A percentile compares a stretch with the other conserved stretches of the same genome.
phyloP scores from a whole-genome alignment of 176 grass and related monocot species.

The Musa itinerans region DNA sequence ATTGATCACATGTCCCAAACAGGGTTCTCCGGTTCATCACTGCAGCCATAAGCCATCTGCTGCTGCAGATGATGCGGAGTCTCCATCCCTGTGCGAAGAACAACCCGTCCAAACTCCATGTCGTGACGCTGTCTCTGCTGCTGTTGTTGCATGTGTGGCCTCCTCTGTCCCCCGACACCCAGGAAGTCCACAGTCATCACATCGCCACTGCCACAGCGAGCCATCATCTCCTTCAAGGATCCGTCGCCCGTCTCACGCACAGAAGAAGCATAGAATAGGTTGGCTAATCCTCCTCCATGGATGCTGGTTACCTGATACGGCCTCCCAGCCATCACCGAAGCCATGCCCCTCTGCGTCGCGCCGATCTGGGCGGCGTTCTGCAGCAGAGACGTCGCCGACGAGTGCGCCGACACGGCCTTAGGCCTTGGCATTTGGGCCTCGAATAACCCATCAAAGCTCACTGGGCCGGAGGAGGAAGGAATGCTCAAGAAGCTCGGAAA shows the following conservation, averaged over 20 bases:
- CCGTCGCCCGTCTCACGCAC: neutral
- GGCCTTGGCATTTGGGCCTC: neutral
- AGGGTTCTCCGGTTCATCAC: neutral
- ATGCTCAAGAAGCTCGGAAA: slow-evolving; percentile 33
- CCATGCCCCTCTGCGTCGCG: slow-evolving; percentile 11
- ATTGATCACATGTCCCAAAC: neutral
- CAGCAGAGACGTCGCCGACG: slow-evolving; percentile 63
- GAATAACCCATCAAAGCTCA: neutral
- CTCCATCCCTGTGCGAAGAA: neutral
- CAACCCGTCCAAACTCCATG: neutral
- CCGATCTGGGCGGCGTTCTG: slow-evolving; percentile 57
- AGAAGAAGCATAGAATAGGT: slow-evolving; percentile 3
- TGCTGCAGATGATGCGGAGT: neutral
- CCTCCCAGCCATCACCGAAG: slow-evolving; percentile 14
- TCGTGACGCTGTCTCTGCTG: neutral
- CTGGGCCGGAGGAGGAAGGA: neutral
- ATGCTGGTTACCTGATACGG: slow-evolving; percentile 25
- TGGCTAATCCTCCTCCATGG: neutral
- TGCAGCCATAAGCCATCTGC: too few relatives aligned
- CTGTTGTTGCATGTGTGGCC: slow-evolving; percentile 2
- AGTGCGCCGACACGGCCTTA: slow-evolving; percentile 8
- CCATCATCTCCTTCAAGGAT: neutral
- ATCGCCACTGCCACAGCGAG: neutral
- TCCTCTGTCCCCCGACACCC: slow-evolving; percentile 29
- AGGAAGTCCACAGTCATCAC: slow-evolving; percentile 50